Evolutionary conservation across 2,329 filamentous ascomycete species (phyloP).

Genomic region (Aschersonia sp.): DNA sequence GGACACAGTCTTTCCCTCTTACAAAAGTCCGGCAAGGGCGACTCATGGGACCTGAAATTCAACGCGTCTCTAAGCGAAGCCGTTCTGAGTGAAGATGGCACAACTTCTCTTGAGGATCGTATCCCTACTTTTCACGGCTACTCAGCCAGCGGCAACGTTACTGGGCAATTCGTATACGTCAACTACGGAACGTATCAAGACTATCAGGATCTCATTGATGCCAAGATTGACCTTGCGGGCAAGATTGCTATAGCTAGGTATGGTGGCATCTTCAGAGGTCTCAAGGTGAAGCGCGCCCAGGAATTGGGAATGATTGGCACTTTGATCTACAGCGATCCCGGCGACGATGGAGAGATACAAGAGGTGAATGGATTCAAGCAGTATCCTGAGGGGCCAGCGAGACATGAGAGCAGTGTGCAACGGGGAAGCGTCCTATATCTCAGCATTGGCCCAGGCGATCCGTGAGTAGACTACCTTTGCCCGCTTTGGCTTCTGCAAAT

Average conservation of each 20-base stretch:
- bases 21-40: slow-evolving; percentile 21
- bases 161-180: slow-evolving; percentile 71
- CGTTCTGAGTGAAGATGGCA: slow-evolving; percentile 68
- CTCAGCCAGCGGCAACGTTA: slow-evolving; percentile 84
- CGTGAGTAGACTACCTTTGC: slow-evolving; percentile 21
- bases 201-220: slow-evolving; percentile 65
- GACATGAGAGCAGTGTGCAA: slow-evolving; percentile 81
- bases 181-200: slow-evolving; percentile 85
- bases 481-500: not conserved
- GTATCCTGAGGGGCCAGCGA: slow-evolving; percentile 77
- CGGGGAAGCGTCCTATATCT: slow-evolving; percentile 76
- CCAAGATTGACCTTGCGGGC: slow-evolving; percentile 62
- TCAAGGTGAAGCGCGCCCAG: slow-evolving; percentile 87
- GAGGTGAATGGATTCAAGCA: slow-evolving; percentile 64
- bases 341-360: slow-evolving; percentile 71
- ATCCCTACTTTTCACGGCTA: slow-evolving; percentile 93
- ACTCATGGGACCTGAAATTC: slow-evolving; percentile 49
- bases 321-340: slow-evolving; percentile 77
- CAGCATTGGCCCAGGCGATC: slow-evolving; percentile 56
- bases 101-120: slow-evolving; percentile 54
- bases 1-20: slow-evolving; percentile 57
- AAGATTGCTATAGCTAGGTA: slow-evolving; percentile 85
- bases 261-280: slow-evolving; percentile 71
- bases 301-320: slow-evolving; percentile 81
- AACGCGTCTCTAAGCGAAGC: slow-evolving; percentile 77